Conservation (phyloP, 345 rosid genomes). For the Gossypium anomalum region DNA sequence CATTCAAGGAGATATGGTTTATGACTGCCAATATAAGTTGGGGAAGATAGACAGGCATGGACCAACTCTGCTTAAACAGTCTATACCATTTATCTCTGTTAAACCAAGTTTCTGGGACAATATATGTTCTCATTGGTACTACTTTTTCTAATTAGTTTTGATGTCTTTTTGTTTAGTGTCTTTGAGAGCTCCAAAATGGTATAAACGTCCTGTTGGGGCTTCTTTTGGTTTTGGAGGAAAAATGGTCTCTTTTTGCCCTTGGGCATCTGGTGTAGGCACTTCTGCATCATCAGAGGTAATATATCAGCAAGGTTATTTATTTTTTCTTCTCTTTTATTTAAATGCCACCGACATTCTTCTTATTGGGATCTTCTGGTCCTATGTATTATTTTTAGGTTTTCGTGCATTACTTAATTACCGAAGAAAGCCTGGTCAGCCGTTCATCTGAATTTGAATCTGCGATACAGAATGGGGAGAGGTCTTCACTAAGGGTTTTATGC, state of each 20-base stretch:
- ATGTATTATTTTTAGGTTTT: conserved; percentile 46
- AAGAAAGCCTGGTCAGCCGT: conserved; percentile 66
- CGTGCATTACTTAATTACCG: conserved; percentile 73
- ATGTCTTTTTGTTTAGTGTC: conserved; percentile 35
- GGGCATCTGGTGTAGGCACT: conserved; percentile 37
- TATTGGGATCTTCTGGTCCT: conserved; percentile 18
- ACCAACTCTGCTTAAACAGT: not conserved
- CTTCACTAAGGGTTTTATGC: conserved; percentile 65
- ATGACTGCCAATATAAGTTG: not conserved
- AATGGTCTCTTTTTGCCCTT: conserved; percentile 73
- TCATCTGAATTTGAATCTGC: conserved; percentile 91
- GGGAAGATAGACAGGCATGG: not conserved
- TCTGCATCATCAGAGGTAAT: conserved; percentile 66
- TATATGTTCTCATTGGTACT: not conserved
- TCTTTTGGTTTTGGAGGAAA: conserved; percentile 99
- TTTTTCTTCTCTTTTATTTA: conserved; percentile 8
- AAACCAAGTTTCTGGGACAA: not conserved
- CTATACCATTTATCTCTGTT: too few relatives aligned
- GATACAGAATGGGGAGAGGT: conserved; percentile 77
- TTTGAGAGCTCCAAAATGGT: conserved; percentile 95
- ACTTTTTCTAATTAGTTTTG: not conserved
- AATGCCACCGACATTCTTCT: not conserved
- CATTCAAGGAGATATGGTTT: not conserved
- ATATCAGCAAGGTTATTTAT: not conserved
- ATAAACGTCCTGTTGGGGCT: conserved; percentile 79